Evolutionary conservation across 2,329 filamentous ascomycete species (phyloP).

Genomic region (Tolypocladium album): DNA sequence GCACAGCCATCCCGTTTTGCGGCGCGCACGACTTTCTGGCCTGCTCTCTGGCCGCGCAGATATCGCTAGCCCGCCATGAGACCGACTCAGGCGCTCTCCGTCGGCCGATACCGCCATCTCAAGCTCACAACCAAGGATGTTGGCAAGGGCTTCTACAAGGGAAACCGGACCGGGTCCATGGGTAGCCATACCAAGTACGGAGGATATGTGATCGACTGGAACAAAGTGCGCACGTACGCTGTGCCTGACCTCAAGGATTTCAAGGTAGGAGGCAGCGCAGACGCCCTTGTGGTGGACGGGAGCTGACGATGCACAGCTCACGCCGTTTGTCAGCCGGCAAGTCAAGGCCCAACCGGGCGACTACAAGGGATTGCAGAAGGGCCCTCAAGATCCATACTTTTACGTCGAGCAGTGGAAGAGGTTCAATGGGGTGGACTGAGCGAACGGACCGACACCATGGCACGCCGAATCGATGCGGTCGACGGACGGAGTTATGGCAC

Average conservation of each 20-base stretch:
- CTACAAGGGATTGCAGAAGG: conserved; percentile 40
- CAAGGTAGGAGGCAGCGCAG: conserved; percentile 45
- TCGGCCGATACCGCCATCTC: conserved; percentile 61
- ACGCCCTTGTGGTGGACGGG: not conserved
- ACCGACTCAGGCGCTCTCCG: conserved; percentile 55
- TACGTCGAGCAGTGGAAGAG: conserved; percentile 59
- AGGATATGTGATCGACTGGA: conserved; percentile 73
- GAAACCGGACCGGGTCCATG: conserved; percentile 79
- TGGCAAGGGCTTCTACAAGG: conserved; percentile 94
- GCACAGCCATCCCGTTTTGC: not conserved
- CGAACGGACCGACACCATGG: not conserved
- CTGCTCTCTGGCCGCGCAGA: not conserved
- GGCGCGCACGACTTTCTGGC: not conserved
- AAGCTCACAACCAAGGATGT: conserved; percentile 86
- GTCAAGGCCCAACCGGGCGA: conserved; percentile 42
- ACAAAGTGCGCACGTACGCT: conserved; percentile 83
- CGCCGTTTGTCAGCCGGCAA: conserved; percentile 62
- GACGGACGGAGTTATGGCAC: conserved; percentile 1
- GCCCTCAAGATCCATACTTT: conserved; percentile 48
- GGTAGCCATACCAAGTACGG: conserved; percentile 76
- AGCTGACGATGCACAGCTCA: conserved; percentile 46
- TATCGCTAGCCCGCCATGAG: conserved; percentile 39
- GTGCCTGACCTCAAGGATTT: conserved; percentile 63
- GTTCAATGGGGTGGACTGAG: conserved; percentile 52
- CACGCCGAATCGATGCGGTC: not conserved